Base-by-base conservation (phyloP, 2,329 filamentous ascomycete species). In the Zasmidium angulare region DNA sequence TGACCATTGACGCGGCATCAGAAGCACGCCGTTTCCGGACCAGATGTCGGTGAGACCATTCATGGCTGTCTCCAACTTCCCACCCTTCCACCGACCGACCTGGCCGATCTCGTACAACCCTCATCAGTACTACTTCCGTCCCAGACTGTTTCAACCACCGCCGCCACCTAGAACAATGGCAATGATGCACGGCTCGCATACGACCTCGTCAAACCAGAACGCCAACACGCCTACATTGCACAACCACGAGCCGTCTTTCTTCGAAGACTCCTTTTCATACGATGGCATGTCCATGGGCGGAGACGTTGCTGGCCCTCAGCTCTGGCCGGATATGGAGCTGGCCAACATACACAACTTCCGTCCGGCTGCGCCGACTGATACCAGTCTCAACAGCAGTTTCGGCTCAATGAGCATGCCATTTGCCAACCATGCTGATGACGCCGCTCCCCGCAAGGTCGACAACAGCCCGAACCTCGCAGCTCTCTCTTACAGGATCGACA, bases 401-500 rank as follows among this genome's bases (percentile, higher is more conserved):
- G 36, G 36, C 36, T 43, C 36, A 3, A 17, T 43, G 6, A 43
- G n/a, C 36, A 43, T 17, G 14, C n/a, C 36, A 3, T 10, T 4
- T 19, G 12, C 11, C 1, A 50, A 24, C 9, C 24, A n/a, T 6
- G 14, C 24, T 19, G 36, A 19, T 49, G 36, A 51, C 22, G 17
- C 19, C 22, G 9, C 48, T n/a, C 48, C 57, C 12, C 14, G n/a
- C 29, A 58, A 58, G 40, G 19, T 56, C 20, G 52, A 61, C 23
- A 56, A 48, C 40, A 63, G 61, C 31, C 58, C 58, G 3, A 17
- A 6, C 10, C n/a, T 47, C 14, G n/a, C 58, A 21, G 40, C 54
- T 6, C 29, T 50, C n/a, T n/a, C 23, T 12, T 19, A 53, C 9
- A 50, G 59, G 23, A 65, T 68, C 24, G 64, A 70, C 48, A 52